These are phyloP conservation scores for Diaporthe batatas DNA, from an alignment of 2,329 filamentous ascomycete species.

Conservation along the genomic window DNA sequence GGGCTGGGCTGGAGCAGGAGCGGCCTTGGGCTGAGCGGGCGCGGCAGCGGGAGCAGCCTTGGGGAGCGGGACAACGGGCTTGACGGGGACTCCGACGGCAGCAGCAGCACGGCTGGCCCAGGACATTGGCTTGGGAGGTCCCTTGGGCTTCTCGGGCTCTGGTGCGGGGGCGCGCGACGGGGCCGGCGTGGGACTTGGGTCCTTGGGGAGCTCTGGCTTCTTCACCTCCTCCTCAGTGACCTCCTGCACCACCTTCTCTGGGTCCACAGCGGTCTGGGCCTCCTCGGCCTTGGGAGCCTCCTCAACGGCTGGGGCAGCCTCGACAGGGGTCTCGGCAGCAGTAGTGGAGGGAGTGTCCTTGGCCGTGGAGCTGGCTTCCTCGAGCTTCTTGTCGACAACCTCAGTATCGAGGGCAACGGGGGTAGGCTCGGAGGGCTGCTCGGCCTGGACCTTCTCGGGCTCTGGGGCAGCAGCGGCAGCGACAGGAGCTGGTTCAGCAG, in stretches of 20 bases:
- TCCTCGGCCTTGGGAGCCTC: slow-evolving; percentile 53
- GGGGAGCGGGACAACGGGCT: slow-evolving; percentile 58
- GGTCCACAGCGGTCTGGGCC: slow-evolving; percentile 56
- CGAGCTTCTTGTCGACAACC: slow-evolving; percentile 81
- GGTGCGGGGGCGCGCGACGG: slow-evolving; percentile 61
- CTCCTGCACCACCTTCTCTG: slow-evolving; percentile 66
- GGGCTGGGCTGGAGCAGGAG: slow-evolving; percentile 56
- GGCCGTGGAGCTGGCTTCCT: slow-evolving; percentile 66
- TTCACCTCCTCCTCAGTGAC: slow-evolving; percentile 68
- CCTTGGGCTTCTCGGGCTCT: slow-evolving; percentile 62
- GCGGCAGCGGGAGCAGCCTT: slow-evolving; percentile 68
- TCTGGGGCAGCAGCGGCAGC: slow-evolving; percentile 51
- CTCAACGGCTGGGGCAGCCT: slow-evolving; percentile 44
- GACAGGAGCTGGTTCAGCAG: slow-evolving; percentile 51
- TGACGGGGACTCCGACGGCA: slow-evolving; percentile 60
- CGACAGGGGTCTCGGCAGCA: slow-evolving; percentile 53
- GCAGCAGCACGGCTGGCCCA: slow-evolving; percentile 81
- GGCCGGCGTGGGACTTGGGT: slow-evolving; percentile 69
- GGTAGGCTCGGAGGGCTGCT: slow-evolving; percentile 50
- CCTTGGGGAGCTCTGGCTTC: slow-evolving; percentile 76
- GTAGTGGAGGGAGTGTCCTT: slow-evolving; percentile 58
- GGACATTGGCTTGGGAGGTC: slow-evolving; percentile 72
- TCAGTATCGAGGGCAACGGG: slow-evolving; percentile 57
- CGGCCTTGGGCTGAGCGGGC: slow-evolving; percentile 59
- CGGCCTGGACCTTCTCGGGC: slow-evolving; percentile 49